Evolutionary conservation across 805 yeast genomes (phyloP), one percentile per base, ranked within the genome.

Genomic region (Maudiozyma saulgeensis): DNA sequence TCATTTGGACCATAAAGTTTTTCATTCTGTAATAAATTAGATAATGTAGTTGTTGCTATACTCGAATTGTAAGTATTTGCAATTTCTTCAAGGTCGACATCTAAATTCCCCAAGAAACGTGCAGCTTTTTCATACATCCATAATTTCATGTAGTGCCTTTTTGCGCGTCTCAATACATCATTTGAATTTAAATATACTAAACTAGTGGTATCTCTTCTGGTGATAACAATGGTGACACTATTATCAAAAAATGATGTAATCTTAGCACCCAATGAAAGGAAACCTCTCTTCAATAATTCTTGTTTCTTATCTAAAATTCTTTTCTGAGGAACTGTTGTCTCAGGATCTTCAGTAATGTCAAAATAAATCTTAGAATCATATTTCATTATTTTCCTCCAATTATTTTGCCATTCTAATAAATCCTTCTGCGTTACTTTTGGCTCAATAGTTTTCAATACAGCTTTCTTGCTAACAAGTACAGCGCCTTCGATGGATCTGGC

Each of bases 81-180:
- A 47, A 65, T 35, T 18, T 61, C 52, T 19, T 64, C 61, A n/a
- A 63, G 49, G 45, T 67, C 68, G 7, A 67, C 80, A 45, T 79
- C 81, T 57, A 86, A 68, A 63, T 86, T 79, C 52, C 74, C 77
- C 64, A 89, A 73, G 60, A 90, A 90, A 46, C 96, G 70, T 58
- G 81, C 77, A 1, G 90, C 88, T 65, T 90, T 91, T 49, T 87
- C 95, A 58, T 79, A 82, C 39, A 83, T 79, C 96, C 97, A 91
- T 23, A 90, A 84, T 64, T 90, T 87, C 64, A 84, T 77, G 52
- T 79, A 80, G 47, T 74, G 75, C 41, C 59, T 61, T 45, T 71
- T 72, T 5, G 90, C 95, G 53, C 79, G 76, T 47, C 77, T 72
- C 56, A 88, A 76, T 8, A 87, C 80, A 62, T 90, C 95, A 51